These are phyloP conservation scores for Antitrichia curtipendula DNA, from an alignment of 225 moss, liverwort and hornwort species.

Conservation along the genomic window DNA sequence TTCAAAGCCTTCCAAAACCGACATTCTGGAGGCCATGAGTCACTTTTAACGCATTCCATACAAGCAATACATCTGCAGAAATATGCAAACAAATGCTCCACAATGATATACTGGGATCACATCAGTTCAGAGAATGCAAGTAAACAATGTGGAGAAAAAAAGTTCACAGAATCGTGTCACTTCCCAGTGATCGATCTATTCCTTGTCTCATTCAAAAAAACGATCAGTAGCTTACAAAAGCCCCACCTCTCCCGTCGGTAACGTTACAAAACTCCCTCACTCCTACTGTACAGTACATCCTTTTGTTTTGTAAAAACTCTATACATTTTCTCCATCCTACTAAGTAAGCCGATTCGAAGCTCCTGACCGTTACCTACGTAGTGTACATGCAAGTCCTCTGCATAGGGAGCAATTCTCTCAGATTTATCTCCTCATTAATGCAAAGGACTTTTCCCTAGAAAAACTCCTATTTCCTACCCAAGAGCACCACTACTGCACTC, in stretches of 20 bases:
- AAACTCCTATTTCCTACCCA: background rate
- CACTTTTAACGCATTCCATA: background rate
- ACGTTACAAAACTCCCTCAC: background rate
- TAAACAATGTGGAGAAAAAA: background rate
- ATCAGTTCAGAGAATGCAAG: background rate
- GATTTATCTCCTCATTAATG: slow-evolving; percentile 23
- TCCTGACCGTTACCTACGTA: background rate
- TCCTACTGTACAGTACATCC: background rate
- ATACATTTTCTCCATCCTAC: background rate
- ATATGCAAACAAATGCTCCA: background rate
- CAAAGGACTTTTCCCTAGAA: background rate
- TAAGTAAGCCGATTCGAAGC: background rate
- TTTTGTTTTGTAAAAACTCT: background rate
- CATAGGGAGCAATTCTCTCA: slow-evolving; percentile 27
- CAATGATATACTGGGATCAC: background rate
- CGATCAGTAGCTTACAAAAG: slow-evolving; percentile 8
- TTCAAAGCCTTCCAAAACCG: too few species aligned
- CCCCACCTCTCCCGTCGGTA: background rate
- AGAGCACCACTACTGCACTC: background rate
- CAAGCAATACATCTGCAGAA: background rate
- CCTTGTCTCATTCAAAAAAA: background rate
- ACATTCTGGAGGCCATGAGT: too few species aligned
- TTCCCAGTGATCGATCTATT: background rate
- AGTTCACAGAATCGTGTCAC: background rate
- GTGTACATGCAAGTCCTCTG: slow-evolving; percentile 8